Evolutionary conservation across 2,329 filamentous ascomycete species (phyloP).

Genomic region (Claviceps sp.): DNA sequence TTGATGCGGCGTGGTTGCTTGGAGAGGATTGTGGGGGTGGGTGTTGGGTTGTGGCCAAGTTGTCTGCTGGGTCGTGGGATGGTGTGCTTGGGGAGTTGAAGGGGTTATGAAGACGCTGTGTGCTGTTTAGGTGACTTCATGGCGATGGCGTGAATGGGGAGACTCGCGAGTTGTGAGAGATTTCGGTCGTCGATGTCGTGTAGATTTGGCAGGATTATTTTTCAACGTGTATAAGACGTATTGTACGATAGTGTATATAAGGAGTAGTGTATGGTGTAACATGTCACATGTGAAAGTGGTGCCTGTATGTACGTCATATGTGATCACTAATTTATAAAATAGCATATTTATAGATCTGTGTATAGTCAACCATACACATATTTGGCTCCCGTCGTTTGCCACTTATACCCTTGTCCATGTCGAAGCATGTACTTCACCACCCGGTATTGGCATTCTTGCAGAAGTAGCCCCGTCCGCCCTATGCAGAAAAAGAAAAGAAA

Average conservation of each 20-base stretch:
- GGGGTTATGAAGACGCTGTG: neutral
- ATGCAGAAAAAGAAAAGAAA: neutral
- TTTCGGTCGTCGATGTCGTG: too few species aligned
- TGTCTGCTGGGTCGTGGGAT: slow-evolving; percentile 1
- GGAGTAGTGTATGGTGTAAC: too few species aligned
- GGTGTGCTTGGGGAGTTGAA: neutral
- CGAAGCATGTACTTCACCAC: neutral
- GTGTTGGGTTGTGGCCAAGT: slow-evolving; percentile 2
- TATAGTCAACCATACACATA: neutral
- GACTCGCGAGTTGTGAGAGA: too few species aligned
- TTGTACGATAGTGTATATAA: too few species aligned
- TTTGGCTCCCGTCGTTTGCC: neutral
- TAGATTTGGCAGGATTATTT: too few species aligned
- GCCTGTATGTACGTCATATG: too few species aligned
- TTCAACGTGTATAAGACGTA: too few species aligned
- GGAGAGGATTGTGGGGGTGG: neutral
- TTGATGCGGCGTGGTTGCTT: neutral
- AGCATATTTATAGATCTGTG: too few species aligned
- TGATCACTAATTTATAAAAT: too few species aligned
- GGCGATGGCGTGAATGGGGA: neutral
- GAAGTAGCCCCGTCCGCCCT: neutral
- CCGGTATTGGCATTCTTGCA: neutral
- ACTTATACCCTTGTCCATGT: neutral
- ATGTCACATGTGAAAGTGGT: too few species aligned
- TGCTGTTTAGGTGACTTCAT: neutral